Evolutionary conservation across 176 grass and related monocot species (phyloP).

Genomic region (Thinopyrum elongatum): DNA sequence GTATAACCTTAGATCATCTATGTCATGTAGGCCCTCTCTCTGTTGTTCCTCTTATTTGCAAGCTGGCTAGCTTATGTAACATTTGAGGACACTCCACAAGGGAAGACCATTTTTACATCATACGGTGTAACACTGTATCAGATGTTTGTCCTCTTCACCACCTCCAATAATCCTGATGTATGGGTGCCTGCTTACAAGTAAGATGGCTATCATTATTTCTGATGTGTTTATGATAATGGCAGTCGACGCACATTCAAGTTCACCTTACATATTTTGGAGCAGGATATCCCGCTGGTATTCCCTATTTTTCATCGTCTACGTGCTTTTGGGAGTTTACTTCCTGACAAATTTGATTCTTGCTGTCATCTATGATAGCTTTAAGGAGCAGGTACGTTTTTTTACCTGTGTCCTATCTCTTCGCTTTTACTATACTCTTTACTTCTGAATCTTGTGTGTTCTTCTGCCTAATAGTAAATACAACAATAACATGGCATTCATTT

Average conservation of each 20-base stretch:
- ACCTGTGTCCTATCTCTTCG: neutral
- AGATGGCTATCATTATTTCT: slow-evolving; percentile 35
- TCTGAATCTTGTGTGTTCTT: slow-evolving; percentile 19
- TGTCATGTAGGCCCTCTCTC: slow-evolving; percentile 68
- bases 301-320: slow-evolving; percentile 83
- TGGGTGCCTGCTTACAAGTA: slow-evolving; percentile 99
- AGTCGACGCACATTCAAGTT: slow-evolving; percentile 20
- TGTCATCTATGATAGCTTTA: slow-evolving; percentile 98
- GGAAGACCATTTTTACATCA: slow-evolving; percentile 72
- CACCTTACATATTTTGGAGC: slow-evolving; percentile 36
- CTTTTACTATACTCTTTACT: slow-evolving; percentile 9
- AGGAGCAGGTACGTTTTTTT: slow-evolving; percentile 71
- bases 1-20: slow-evolving; percentile 9
- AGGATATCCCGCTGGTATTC: slow-evolving; percentile 93
- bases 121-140: slow-evolving; percentile 86
- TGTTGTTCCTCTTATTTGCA: slow-evolving; percentile 88
- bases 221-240: slow-evolving; percentile 35
- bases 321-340: slow-evolving; percentile 97
- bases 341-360: slow-evolving; percentile 99
- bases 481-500: slow-evolving; percentile 29
- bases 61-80: slow-evolving; percentile 97
- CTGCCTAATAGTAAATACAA: slow-evolving; percentile 13
- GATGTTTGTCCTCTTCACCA: slow-evolving; percentile 99
- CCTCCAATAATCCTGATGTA: slow-evolving; percentile 97
- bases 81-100: slow-evolving; percentile 92